Evolutionary conservation across 768 basidiomycete genomes (phyloP).

Genomic region (Agrocybe chaxingu): DNA sequence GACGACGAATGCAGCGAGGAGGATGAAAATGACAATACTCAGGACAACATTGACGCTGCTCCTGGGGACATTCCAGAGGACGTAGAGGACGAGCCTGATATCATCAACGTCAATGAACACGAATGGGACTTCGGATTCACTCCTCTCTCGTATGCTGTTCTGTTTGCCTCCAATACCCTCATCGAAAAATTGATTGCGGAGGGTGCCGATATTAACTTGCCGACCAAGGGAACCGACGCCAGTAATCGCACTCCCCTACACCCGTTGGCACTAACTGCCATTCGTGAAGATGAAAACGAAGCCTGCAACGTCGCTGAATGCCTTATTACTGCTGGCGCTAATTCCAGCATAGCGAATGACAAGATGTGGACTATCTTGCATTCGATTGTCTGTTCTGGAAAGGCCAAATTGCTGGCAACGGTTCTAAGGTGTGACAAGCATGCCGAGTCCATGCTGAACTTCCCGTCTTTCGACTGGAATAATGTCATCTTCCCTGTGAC

Average conservation of each 20-base stretch:
- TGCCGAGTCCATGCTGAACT: conserved; percentile 33
- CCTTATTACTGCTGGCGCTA: conserved; percentile 37
- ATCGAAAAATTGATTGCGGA: conserved; percentile 44
- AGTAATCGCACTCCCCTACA: conserved; percentile 23
- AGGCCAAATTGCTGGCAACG: conserved; percentile 34
- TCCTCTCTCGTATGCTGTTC: conserved; percentile 48
- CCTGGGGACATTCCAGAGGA: conserved; percentile 43
- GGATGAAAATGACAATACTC: background rate
- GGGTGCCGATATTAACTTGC: conserved; percentile 42
- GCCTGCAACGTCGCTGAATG: conserved; percentile 35
- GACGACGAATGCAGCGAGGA: no score
- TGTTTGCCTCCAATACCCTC: conserved; percentile 40
- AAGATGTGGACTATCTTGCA: conserved; percentile 39
- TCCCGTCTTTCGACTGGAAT: conserved; percentile 26
- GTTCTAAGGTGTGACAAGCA: conserved; percentile 41
- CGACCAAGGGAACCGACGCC: conserved; percentile 22
- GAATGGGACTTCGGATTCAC: conserved; percentile 62
- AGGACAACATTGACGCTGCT: conserved; percentile 5
- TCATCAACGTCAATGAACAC: conserved; percentile 48
- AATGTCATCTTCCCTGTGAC: conserved; percentile 34
- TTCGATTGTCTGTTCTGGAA: conserved; percentile 29
- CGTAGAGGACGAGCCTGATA: conserved; percentile 44
- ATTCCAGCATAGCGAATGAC: conserved; percentile 37
- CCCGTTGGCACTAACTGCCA: conserved; percentile 36
- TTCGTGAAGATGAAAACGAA: conserved; percentile 38